Percentiles rank a stretch among this genome's conserved stretches.
Conservation (phyloP, 768 basidiomycete genomes). For the Psilocybe azurescens region DNA sequence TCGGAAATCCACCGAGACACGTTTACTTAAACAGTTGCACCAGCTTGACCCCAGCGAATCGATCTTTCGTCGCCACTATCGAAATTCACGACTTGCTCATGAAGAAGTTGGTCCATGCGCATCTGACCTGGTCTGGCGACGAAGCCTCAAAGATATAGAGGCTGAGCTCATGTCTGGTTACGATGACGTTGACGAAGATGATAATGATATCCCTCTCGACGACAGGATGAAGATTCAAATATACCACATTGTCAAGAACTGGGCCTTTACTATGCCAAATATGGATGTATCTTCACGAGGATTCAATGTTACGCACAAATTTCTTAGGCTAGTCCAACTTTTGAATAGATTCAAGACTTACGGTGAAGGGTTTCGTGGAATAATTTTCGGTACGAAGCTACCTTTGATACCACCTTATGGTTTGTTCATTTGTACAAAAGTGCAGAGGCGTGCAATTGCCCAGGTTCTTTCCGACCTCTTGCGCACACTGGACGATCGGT, state of each 20-base stretch:
- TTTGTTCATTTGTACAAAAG: slow-evolving; percentile 36
- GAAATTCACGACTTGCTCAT: slow-evolving; percentile 49
- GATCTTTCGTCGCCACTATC: slow-evolving; percentile 47
- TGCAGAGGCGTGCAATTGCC: slow-evolving; percentile 59
- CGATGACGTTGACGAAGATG: slow-evolving; percentile 40
- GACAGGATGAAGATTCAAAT: slow-evolving; percentile 32
- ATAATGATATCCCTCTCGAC: slow-evolving; percentile 26
- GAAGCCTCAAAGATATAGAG: slow-evolving; percentile 48
- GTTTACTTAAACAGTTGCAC: slow-evolving; percentile 52
- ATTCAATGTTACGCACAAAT: slow-evolving; percentile 75
- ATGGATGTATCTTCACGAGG: slow-evolving; percentile 57
- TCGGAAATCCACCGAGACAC: slow-evolving; percentile 38
- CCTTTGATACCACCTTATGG: neutral
- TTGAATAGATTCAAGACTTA: slow-evolving; percentile 58
- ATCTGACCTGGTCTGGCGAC: slow-evolving; percentile 73
- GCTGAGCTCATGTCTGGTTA: slow-evolving; percentile 32
- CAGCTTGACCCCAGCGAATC: slow-evolving; percentile 45
- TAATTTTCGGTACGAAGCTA: slow-evolving; percentile 60
- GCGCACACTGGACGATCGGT: slow-evolving; percentile 55
- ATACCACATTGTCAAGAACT: slow-evolving; percentile 56
- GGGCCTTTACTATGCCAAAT: slow-evolving; percentile 70
- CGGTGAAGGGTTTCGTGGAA: slow-evolving; percentile 65
- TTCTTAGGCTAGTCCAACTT: slow-evolving; percentile 62
- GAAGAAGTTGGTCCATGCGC: slow-evolving; percentile 71
- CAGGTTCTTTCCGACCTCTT: slow-evolving; percentile 62